Percentiles rank a stretch among this genome's conserved stretches.
Conservation (phyloP, 164 flowering plant species). For the Vitis labrusca region DNA sequence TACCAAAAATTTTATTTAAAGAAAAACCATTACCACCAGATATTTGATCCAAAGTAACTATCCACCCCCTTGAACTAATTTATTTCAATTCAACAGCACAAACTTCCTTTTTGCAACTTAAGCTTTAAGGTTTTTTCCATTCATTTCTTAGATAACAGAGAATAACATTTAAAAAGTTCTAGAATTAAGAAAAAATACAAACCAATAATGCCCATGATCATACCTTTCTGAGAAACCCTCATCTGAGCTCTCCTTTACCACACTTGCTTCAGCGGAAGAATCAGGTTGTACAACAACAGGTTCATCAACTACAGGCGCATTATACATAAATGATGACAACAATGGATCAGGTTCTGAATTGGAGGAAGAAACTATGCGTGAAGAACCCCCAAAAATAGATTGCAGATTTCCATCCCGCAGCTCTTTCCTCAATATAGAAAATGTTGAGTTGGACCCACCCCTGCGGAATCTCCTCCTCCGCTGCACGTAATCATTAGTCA, state of each 20-base stretch:
- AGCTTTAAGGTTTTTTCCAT: background rate
- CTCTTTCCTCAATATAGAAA: slow-evolving; percentile 51
- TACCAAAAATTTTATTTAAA: too few relatives aligned
- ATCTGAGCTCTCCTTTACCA: slow-evolving; percentile 17
- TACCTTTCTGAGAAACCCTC: slow-evolving; percentile 32
- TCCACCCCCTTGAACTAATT: too few relatives aligned
- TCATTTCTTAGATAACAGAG: background rate
- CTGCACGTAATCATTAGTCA: slow-evolving; percentile 49
- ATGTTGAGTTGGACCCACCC: slow-evolving; percentile 40
- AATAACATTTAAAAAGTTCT: background rate
- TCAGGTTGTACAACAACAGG: slow-evolving; percentile 20
- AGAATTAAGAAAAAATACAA: background rate
- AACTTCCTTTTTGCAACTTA: background rate
- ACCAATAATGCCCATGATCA: background rate
- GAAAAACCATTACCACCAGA: too few relatives aligned
- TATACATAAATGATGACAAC: slow-evolving; percentile 52
- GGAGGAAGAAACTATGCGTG: slow-evolving; percentile 29
- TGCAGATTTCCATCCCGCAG: slow-evolving; percentile 54
- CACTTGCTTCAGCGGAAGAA: slow-evolving; percentile 11
- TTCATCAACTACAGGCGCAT: slow-evolving; percentile 25
- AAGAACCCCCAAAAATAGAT: slow-evolving; percentile 50
- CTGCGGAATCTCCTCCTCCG: slow-evolving; percentile 49
- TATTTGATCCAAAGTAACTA: too few relatives aligned
- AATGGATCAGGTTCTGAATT: slow-evolving; percentile 58
- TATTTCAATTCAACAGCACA: background rate